Conservation (phyloP, 2,329 filamentous ascomycete species). For the Venturia carpophila region DNA sequence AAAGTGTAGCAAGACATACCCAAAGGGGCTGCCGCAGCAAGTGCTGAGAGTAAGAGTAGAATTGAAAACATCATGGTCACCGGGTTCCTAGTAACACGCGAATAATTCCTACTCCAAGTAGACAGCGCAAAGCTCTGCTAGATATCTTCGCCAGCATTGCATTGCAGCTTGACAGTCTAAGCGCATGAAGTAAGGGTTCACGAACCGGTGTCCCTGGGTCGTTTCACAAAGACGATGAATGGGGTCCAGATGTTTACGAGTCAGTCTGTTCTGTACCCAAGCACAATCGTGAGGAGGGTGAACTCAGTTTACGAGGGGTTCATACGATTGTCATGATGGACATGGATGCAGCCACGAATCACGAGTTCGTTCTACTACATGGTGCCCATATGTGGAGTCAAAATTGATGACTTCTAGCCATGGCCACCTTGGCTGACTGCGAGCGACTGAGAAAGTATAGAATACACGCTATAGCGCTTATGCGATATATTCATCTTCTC, state of each 20-base stretch:
- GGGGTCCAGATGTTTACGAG: not conserved
- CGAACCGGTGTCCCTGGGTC: not conserved
- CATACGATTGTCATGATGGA: not conserved
- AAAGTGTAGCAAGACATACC: not conserved
- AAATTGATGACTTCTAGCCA: too few relatives aligned
- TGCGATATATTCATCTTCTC: too few relatives aligned
- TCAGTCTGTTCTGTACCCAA: not conserved
- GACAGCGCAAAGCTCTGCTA: too few relatives aligned
- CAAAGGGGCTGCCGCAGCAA: not conserved
- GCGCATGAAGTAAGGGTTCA: not conserved
- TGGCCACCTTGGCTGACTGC: too few relatives aligned
- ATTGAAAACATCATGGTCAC: not conserved
- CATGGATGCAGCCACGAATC: too few relatives aligned
- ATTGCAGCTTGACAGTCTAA: too few relatives aligned
- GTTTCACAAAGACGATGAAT: not conserved
- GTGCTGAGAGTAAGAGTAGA: not conserved
- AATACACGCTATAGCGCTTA: too few relatives aligned
- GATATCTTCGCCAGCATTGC: too few relatives aligned
- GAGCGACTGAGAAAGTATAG: too few relatives aligned
- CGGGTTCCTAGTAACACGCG: too few relatives aligned
- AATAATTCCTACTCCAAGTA: not conserved
- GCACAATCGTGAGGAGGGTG: not conserved
- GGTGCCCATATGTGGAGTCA: too few relatives aligned
- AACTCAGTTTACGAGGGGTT: slow-evolving; percentile 19
- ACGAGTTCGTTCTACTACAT: too few relatives aligned